Conservation (phyloP, 1,139 yeast species). For the Wickerhamiella infanticola region DNA sequence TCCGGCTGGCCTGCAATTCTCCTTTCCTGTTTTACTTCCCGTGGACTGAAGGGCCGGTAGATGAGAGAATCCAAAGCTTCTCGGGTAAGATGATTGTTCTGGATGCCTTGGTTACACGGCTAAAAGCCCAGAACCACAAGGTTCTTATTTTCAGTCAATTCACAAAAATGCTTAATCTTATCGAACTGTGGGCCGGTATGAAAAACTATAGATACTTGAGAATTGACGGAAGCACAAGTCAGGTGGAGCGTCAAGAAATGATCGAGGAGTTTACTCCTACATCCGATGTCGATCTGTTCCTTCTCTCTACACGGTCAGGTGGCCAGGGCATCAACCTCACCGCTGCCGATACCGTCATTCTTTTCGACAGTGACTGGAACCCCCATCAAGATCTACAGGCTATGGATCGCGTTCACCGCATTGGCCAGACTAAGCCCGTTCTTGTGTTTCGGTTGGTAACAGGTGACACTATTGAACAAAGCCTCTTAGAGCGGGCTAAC, state of each 20-base stretch:
- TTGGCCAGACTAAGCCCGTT: slow-evolving; percentile 79
- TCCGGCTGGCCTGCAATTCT: slow-evolving; percentile 69
- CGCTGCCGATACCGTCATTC: slow-evolving; percentile 76
- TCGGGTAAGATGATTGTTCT: slow-evolving; percentile 63
- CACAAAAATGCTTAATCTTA: slow-evolving; percentile 56
- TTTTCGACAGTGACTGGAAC: slow-evolving; percentile 93
- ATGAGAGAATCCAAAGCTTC: slow-evolving; percentile 30
- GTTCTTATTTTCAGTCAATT: slow-evolving; percentile 74
- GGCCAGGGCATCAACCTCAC: slow-evolving; percentile 82
- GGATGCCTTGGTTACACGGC: slow-evolving; percentile 40
- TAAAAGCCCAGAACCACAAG: slow-evolving; percentile 42
- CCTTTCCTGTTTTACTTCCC: slow-evolving; percentile 78
- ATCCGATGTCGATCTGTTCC: slow-evolving; percentile 33
- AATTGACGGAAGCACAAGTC: slow-evolving; percentile 62
- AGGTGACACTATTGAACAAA: slow-evolving; percentile 67
- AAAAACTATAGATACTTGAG: slow-evolving; percentile 38
- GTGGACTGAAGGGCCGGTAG: slow-evolving; percentile 31
- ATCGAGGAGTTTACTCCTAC: slow-evolving; percentile 37
- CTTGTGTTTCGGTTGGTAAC: slow-evolving; percentile 64
- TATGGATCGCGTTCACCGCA: slow-evolving; percentile 87
- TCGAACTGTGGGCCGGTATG: slow-evolving; percentile 51
- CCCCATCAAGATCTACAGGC: slow-evolving; percentile 96
- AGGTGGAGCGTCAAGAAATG: slow-evolving; percentile 47
- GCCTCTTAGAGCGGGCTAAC: slow-evolving; percentile 59
- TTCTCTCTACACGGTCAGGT: slow-evolving; percentile 84